phyloP scores from a whole-genome alignment of 2,329 filamentous ascomycete genomes.

The Fusarium dimerum region DNA sequence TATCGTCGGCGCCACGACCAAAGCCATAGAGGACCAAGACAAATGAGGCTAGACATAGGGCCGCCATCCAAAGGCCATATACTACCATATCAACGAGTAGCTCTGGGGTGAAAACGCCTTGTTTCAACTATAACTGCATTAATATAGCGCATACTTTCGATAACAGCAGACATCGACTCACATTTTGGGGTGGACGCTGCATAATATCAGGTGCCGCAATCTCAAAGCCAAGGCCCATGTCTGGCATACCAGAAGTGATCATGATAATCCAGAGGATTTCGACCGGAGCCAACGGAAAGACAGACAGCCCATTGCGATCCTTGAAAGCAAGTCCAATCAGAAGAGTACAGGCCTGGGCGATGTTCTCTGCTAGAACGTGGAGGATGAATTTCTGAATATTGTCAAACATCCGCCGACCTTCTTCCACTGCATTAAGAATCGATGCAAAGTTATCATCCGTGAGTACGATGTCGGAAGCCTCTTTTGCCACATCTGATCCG shows the following conservation, averaged over 20 bases:
- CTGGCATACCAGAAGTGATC: slow-evolving; percentile 70
- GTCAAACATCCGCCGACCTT: slow-evolving; percentile 69
- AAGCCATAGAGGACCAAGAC: slow-evolving; percentile 49
- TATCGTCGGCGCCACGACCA: slow-evolving; percentile 47
- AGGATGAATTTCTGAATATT: slow-evolving; percentile 74
- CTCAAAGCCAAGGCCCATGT: slow-evolving; percentile 74
- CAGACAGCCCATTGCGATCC: slow-evolving; percentile 60
- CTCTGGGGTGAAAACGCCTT: slow-evolving; percentile 64
- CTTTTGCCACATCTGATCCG: neutral
- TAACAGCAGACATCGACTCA: slow-evolving; percentile 31
- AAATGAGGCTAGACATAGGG: slow-evolving; percentile 55
- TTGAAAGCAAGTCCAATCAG: slow-evolving; percentile 72
- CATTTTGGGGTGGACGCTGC: slow-evolving; percentile 62
- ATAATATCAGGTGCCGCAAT: slow-evolving; percentile 67
- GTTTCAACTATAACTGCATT: slow-evolving; percentile 26
- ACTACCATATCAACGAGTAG: slow-evolving; percentile 64
- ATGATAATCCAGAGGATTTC: slow-evolving; percentile 78
- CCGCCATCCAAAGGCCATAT: slow-evolving; percentile 66
- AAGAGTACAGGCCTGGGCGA: slow-evolving; percentile 67
- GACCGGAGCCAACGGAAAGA: slow-evolving; percentile 70
- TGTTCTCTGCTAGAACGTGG: slow-evolving; percentile 66
- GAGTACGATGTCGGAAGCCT: neutral
- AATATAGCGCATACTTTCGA: neutral
- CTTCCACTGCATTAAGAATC: slow-evolving; percentile 68
- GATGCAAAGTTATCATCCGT: slow-evolving; percentile 53